Evolutionary conservation across 495 filamentous ascomycete species (phyloP).

Genomic region (Entonaema liquescens): DNA sequence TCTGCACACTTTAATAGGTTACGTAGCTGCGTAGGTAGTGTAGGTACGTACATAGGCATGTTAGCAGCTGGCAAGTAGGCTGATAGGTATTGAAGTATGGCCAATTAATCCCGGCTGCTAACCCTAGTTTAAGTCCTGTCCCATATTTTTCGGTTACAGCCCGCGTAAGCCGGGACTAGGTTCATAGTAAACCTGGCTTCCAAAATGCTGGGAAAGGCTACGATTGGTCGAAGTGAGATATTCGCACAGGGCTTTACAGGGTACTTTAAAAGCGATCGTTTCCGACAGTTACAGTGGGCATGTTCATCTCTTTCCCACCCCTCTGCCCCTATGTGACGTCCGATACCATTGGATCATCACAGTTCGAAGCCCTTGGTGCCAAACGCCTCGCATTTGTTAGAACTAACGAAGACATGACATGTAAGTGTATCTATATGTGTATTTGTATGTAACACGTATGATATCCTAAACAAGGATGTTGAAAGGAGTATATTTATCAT

Average conservation of each 20-base stretch:
- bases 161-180: conserved; percentile 35
- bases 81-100: not conserved
- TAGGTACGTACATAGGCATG: no score
- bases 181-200: conserved; percentile 18
- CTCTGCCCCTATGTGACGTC: conserved; percentile 30
- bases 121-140: conserved; percentile 9
- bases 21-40: no score
- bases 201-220: conserved; percentile 28
- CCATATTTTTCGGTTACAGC: conserved; percentile 24
- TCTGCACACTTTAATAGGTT: no score
- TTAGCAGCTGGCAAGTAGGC: not conserved
- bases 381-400: conserved; percentile 4
- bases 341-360: conserved; percentile 28
- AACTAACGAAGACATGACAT: not conserved
- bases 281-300: conserved; percentile 36
- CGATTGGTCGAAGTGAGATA: conserved; percentile 21
- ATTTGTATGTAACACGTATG: not conserved
- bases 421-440: no score
- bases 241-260: conserved; percentile 17
- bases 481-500: not conserved
- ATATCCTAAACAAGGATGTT: not conserved
- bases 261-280: conserved; percentile 29
- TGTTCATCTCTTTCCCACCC: not conserved
- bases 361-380: conserved; percentile 6
- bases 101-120: not conserved